These are phyloP conservation scores for Stephania japonica DNA, from an alignment of 164 flowering plant species.

Conservation along the genomic window DNA sequence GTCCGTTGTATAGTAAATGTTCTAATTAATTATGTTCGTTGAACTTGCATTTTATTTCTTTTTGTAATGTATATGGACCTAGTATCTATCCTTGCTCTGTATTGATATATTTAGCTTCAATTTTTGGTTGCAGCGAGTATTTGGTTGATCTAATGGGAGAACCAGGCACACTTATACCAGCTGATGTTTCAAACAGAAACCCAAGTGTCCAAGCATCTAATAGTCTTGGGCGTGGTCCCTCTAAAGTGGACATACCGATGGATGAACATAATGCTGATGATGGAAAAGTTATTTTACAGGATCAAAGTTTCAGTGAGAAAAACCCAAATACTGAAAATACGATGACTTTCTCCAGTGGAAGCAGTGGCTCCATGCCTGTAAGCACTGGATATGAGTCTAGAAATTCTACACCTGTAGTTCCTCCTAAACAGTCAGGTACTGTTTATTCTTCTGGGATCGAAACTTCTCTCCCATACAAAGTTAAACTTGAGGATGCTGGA, in stretches of 20 bases:
- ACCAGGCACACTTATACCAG: constrained; percentile 97
- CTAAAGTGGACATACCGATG: constrained; percentile 24
- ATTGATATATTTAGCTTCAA: constrained; percentile 7
- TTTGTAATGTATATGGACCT: constrained; percentile 12
- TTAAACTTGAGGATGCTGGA: constrained; percentile 33
- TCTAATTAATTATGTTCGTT: background rate
- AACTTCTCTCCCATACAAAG: constrained; percentile 42
- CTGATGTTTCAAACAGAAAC: constrained; percentile 47
- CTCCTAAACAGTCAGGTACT: constrained; percentile 31
- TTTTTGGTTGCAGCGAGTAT: constrained; percentile 63
- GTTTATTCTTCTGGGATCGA: constrained; percentile 35
- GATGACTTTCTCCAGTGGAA: constrained; percentile 26
- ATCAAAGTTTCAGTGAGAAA: constrained; percentile 19
- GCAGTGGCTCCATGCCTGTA: constrained; percentile 17
- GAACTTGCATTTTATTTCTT: background rate
- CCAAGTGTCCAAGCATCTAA: constrained; percentile 29
- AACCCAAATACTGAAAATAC: constrained; percentile 28
- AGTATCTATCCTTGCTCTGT: background rate
- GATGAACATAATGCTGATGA: constrained; percentile 30
- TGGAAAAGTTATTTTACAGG: constrained; percentile 23
- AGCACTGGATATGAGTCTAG: constrained; percentile 33
- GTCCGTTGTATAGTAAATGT: background rate
- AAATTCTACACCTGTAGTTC: constrained; percentile 20
- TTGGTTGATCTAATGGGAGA: constrained; percentile 99
- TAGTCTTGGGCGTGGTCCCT: constrained; percentile 23